A percentile compares a stretch with the other conserved stretches of the same genome.
phyloP scores from a whole-genome alignment of 768 basidiomycete genomes.

The Trametes cinnabarina region DNA sequence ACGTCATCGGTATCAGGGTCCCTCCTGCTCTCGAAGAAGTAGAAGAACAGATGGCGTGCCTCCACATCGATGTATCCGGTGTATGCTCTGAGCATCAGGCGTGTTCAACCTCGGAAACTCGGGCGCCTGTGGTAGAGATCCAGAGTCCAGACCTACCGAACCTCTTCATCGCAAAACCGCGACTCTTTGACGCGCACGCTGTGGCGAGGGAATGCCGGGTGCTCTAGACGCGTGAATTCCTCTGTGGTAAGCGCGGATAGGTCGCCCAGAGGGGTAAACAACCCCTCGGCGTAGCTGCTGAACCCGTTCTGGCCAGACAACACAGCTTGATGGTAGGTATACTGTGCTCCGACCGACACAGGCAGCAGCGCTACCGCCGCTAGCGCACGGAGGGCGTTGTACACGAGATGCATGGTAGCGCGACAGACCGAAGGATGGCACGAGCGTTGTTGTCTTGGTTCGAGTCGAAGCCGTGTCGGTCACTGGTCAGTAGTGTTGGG shows the following conservation, averaged over 20 bases:
- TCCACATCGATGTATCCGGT: constrained; percentile 73
- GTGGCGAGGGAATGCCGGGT: constrained; percentile 45
- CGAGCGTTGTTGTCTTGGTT: no score
- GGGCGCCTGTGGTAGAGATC: background rate
- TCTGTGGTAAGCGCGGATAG: constrained; percentile 26
- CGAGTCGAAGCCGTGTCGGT: no score
- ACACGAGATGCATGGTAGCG: no score
- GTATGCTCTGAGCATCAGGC: constrained; percentile 43
- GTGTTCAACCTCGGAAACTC: background rate
- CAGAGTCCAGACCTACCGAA: constrained; percentile 21
- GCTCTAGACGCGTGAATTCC: constrained; percentile 39
- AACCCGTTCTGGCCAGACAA: background rate
- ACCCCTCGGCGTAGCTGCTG: constrained; percentile 25
- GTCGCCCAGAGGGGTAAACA: constrained; percentile 36
- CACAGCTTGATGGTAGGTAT: no score
- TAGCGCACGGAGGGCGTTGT: no score
- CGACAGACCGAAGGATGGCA: no score
- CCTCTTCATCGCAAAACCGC: constrained; percentile 43
- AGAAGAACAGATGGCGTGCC: constrained; percentile 47
- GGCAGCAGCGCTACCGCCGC: no score
- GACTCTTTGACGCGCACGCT: constrained; percentile 42
- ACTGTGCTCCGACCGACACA: no score
- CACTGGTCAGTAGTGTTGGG: no score
- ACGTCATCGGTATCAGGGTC: constrained; percentile 33
- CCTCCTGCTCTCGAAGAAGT: constrained; percentile 47